Base-by-base conservation (phyloP, 2,329 filamentous ascomycete species). In the Phyllosticta citrichinensis region DNA sequence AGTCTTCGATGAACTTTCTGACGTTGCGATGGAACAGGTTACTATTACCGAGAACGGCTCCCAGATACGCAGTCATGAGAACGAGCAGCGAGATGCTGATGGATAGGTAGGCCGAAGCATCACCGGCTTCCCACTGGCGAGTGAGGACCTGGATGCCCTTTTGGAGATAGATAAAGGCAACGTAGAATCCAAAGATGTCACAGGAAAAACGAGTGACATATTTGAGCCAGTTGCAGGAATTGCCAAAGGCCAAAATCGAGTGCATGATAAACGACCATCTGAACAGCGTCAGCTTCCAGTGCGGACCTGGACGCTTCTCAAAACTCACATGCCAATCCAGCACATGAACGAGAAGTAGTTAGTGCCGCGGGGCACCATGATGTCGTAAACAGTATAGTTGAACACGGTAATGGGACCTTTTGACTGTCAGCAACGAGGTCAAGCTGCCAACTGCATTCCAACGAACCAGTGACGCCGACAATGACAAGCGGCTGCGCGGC, bases 131-230 rank as follows among this genome's bases (percentile, higher is more conserved):
- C 73, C 88, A 91, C 68, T 95, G 87, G 12, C 87, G 82, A 52
- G 86, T 87, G 20, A 96, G 81, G 14, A 95, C 89, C 74, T 96
- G 89, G 64, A 96, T 87, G 17, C 91, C 91, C 74, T 96, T 96
- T 70, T 96, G 90, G 20, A 96, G 80, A 71, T 96, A 96, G 73
- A 96, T 93, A 70, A 89, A 91, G 61, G 91, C 91, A 55, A 96
- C 91, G 71, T 96, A 96, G 76, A 96, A 95, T 57, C 91, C 91
- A 66, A 96, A 96, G 68, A 93, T 94, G 73, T 96, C 91, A 75
- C 91, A 96, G 24, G 90, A 91, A 71, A 96, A 96, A 14, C 90
- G 83, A 0, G 91, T 96, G 22, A 96, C 91, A 73, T 92, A 96
- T 69, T 85, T 87, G n/a, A 96, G 79, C 68, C 82, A 88, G 74